Evolutionary conservation across 2,329 filamentous ascomycete genomes (phyloP).

Genomic region (Periconia sp.): DNA sequence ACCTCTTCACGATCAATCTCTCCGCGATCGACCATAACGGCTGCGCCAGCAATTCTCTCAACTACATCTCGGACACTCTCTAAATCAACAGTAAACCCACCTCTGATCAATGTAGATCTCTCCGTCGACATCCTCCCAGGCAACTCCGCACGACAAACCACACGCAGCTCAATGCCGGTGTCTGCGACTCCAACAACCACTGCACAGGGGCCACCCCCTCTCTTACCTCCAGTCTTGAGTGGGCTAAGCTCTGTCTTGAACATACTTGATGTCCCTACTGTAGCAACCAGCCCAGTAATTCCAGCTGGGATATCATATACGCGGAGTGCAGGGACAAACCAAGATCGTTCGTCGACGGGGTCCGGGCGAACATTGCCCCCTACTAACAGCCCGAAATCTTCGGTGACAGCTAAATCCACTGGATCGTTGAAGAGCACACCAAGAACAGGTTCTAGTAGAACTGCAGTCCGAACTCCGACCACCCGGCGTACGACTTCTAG

Average conservation of each 20-base stretch:
- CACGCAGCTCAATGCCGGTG: too few species aligned
- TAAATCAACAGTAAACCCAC: not conserved
- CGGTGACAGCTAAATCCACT: too few species aligned
- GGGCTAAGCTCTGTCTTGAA: not conserved
- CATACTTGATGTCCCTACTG: not conserved
- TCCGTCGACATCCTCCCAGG: not conserved
- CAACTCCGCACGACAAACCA: too few species aligned
- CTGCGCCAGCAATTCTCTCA: not conserved
- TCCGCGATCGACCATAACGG: not conserved
- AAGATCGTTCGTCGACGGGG: not conserved
- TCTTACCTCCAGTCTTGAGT: not conserved
- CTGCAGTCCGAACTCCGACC: too few species aligned
- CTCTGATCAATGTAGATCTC: not conserved
- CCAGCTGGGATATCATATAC: not conserved
- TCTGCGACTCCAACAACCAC: too few species aligned
- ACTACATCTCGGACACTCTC: not conserved
- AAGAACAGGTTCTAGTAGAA: too few species aligned
- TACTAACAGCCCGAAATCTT: not conserved
- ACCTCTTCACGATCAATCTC: not conserved
- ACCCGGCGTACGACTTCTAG: too few species aligned
- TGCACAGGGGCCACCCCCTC: not conserved
- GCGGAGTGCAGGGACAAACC: not conserved
- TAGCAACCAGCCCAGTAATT: not conserved
- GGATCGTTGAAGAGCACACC: too few species aligned
- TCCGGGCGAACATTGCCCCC: not conserved